Evolutionary conservation across 2,329 filamentous ascomycete species (phyloP), one percentile per base, ranked within the genome.

Genomic region (Gremmenia infestans): DNA sequence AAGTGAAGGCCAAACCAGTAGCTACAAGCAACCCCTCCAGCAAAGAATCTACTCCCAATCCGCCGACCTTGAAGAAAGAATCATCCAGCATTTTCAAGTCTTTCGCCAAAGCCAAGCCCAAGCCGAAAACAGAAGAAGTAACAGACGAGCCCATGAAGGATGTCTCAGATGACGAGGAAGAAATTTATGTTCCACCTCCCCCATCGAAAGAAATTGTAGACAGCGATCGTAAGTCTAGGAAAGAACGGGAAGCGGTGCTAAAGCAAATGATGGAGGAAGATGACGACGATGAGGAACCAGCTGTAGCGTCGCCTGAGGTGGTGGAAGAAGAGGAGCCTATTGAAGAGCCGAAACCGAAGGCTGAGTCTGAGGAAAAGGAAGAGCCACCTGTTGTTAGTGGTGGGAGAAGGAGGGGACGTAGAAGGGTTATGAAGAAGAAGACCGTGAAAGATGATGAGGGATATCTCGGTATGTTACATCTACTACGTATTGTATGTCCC

Each of bases 401-500:
- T 55, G 88, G 88, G 0, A 81, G 91, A 40, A 80, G 89, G 57
- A 83, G 91, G 60, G 91, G 90, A 35, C 86, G 83, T 69, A 81
- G 92, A 63, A 83, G 87, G 65, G 82, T 97, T 7, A 90, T 89
- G 82, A 91, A 89, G 74, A 96, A 95, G 78, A 89, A 87, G 76
- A 91, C 87, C 46, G 81, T 88, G 54, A 87, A 91, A 70, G 92
- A 97, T 63, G 90, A 92, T 50, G 87, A 96, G 61, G 92, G 92
- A 5, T 97, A 95, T 71, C 80, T 97, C 58, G 88, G 89, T 92
- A 78, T 72, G 84, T 73, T 17, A 25, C 6, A 11, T 37, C 17
- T 7, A 8, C 14, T 8, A 5, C 15, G 4, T 50, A n/a, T 40
- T 48, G 17, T 36, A 19, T 42, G 14, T 9, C 2, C 48, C 14